phyloP scores from a whole-genome alignment of 345 rosid species.

The Salix viminalis region DNA sequence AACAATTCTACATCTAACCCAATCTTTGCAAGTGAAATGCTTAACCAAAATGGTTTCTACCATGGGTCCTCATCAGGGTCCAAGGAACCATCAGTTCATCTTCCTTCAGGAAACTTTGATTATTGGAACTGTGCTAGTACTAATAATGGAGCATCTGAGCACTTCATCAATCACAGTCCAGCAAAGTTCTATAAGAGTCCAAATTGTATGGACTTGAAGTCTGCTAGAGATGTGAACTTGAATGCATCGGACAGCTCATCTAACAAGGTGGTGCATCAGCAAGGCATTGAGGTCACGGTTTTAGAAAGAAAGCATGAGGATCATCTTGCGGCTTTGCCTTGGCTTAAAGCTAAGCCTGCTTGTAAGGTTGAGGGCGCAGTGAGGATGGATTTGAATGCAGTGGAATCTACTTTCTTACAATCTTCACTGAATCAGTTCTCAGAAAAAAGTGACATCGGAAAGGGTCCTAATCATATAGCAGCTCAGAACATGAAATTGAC shows the following conservation, averaged over 20 bases:
- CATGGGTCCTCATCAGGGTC: conserved; percentile 52
- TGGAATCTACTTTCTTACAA: conserved; percentile 28
- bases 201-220: conserved; percentile 27
- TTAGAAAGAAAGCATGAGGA: conserved; percentile 46
- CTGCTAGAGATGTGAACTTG: conserved; percentile 42
- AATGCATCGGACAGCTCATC: conserved; percentile 41
- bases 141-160: conserved; percentile 24
- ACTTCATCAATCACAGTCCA: conserved; percentile 23
- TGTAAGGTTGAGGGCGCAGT: conserved; percentile 35
- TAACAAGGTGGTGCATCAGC: conserved; percentile 26
- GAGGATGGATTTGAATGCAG: conserved; percentile 41
- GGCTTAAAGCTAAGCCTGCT: conserved; percentile 53
- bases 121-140: conserved; percentile 32
- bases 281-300: conserved; percentile 35
- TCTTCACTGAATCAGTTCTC: conserved; percentile 33
- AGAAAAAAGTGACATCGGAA: conserved; percentile 35
- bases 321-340: conserved; percentile 44
- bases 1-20: conserved; percentile 39
- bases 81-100: conserved; percentile 31
- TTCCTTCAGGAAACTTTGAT: conserved; percentile 27
- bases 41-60: conserved; percentile 43
- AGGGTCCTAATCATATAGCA: conserved; percentile 24
- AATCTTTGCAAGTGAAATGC: conserved; percentile 43
- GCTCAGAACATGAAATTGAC: conserved; percentile 34
- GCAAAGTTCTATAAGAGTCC: conserved; percentile 27